Evolutionary conservation across 345 rosid genomes (phyloP), one percentile per base, ranked within the genome.

Genomic region (Barbarea vulgaris): DNA sequence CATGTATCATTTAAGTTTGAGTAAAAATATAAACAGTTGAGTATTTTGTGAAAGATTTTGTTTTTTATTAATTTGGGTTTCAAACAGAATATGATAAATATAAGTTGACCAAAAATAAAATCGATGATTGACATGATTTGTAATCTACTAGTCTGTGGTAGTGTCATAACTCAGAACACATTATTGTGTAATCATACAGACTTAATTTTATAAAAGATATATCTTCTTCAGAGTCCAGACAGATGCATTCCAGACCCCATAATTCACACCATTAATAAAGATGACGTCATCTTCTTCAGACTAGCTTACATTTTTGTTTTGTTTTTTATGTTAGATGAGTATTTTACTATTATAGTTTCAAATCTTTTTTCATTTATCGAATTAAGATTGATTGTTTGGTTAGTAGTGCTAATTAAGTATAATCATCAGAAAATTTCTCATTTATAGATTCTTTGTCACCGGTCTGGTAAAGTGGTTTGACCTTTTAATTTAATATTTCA

Each of bases 1-100:
- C 67, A 39, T 67, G 41, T 46, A 22, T 18, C 59, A 66, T 47
- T 57, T 66, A 47, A 56, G 47, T 44, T 56, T 56, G 51, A 22
- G 19, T 14, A 28, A 31, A 64, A 62, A 28, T 21, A 37, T 9
- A 44, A 56, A 65, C 53, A 48, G 39, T 57, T 56, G 59, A 30
- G 58, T 39, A 14, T 13, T 21, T 52, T 30, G 9, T 61, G 37
- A 15, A 15, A 1, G 48, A 2, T 22, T 60, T 14, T 21, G 11
- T 21, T 57, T 57, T 56, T 55, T 11, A 14, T 44, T 10, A 9
- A 36, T 57, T 36, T 7, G 27, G 19, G 5, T 34, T 10, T 34
- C 27, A 18, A 69, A 69, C 2, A 44, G 10, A 68, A 42, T 42
- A 42, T 1, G 14, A 42, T 41, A 41, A 13, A 46, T n/a, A n/a